Conservation (phyloP, 306 rosid species). For the Cucurbita maxima region DNA sequence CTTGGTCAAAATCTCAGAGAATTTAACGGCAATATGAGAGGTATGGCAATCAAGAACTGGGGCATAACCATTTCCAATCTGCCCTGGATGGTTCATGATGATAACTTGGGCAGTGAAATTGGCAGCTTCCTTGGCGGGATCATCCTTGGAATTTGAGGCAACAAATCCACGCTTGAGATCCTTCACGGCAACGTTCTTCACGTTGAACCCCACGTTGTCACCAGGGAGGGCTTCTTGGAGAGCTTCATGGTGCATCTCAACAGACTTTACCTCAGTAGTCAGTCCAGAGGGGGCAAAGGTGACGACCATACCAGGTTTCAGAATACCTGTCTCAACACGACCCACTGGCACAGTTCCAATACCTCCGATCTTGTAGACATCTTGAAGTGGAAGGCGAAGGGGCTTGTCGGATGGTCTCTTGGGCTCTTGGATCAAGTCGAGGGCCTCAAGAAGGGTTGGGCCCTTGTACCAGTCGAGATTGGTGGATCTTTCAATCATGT, state of each 20-base stretch:
- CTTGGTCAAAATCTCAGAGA: conserved; percentile 58
- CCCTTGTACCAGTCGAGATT: conserved; percentile 98
- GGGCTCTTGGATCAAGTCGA: conserved; percentile 57
- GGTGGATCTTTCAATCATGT: conserved; percentile 81
- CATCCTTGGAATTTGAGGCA: conserved; percentile 85
- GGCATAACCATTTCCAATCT: conserved; percentile 80
- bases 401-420: conserved; percentile 89
- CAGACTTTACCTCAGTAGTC: conserved; percentile 73
- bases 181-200: conserved; percentile 87
- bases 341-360: conserved; percentile 93
- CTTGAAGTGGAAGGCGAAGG: conserved; percentile 78
- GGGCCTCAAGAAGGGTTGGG: conserved; percentile 85
- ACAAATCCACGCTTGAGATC: conserved; percentile 89
- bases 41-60: conserved; percentile 90
- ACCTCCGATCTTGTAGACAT: conserved; percentile 94
- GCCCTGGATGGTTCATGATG: conserved; percentile 91
- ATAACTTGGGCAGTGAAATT: conserved; percentile 73
- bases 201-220: conserved; percentile 83
- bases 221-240: conserved; percentile 70
- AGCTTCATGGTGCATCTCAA: conserved; percentile 87
- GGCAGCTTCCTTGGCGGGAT: conserved; percentile 87
- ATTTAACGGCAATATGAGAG: conserved; percentile 77
- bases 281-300: conserved; percentile 63
- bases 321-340: conserved; percentile 62
- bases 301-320: conserved; percentile 63